Evolutionary conservation across 257 asterid genomes (phyloP).

Genomic region (Solanum dulcamara): DNA sequence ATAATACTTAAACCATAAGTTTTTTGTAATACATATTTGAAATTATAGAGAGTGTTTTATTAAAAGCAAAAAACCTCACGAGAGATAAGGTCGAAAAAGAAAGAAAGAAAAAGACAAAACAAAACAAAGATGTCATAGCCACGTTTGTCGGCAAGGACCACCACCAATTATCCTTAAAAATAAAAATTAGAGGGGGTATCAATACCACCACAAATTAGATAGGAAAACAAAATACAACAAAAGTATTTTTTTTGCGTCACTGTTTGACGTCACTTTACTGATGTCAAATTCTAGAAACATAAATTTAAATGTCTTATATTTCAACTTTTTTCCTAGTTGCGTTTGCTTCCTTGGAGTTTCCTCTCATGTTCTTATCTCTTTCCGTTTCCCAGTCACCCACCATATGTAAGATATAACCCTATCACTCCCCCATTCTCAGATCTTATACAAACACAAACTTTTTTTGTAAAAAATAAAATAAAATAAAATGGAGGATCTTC

Average conservation of each 20-base stretch:
- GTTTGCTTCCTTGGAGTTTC: slow-evolving; percentile 19
- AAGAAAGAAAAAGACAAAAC: background rate
- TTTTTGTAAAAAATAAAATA: background rate
- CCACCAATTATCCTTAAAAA: background rate
- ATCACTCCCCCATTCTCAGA: background rate
- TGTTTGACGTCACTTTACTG: background rate
- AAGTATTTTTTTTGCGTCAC: background rate
- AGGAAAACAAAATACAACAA: background rate
- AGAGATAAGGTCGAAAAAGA: background rate
- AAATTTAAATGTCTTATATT: background rate
- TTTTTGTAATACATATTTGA: background rate
- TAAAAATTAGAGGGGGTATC: background rate
- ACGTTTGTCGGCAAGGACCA: background rate
- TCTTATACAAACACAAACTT: background rate
- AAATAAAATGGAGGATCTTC: background rate
- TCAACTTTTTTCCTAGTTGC: background rate
- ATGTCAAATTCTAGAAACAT: slow-evolving; percentile 1
- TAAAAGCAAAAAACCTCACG: background rate
- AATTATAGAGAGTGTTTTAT: background rate
- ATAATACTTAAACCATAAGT: background rate
- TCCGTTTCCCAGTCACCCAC: background rate
- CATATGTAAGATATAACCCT: background rate
- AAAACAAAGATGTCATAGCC: background rate
- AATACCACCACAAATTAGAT: background rate
- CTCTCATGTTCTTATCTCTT: slow-evolving; percentile 17